phyloP scores from a whole-genome alignment of 495 filamentous ascomycete species.

The Daldinia caldariorum region DNA sequence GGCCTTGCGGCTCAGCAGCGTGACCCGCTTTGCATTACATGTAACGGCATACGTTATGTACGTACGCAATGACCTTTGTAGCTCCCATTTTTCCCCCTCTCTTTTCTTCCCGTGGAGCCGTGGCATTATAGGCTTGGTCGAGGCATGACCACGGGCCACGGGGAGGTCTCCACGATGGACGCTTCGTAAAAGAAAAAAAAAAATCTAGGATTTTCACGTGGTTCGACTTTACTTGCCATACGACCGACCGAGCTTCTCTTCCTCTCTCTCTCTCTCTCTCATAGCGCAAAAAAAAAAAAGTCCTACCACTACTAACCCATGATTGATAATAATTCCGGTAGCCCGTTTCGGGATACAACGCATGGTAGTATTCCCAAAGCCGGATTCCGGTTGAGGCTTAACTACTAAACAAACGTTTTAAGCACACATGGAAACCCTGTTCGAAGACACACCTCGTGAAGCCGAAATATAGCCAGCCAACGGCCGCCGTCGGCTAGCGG shows the following conservation, averaged over 20 bases:
- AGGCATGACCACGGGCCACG: slow-evolving; percentile 34
- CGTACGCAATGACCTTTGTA: slow-evolving; percentile 11
- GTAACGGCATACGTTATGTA: background rate
- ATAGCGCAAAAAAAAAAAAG: background rate
- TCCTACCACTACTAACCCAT: slow-evolving; percentile 9
- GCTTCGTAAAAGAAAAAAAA: slow-evolving; percentile 13
- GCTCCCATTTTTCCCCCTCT: background rate
- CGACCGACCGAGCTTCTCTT: slow-evolving; percentile 6
- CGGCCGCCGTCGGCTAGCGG: slow-evolving; percentile 27
- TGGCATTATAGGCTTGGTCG: background rate
- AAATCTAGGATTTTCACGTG: slow-evolving; percentile 31
- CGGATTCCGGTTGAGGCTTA: slow-evolving; percentile 14
- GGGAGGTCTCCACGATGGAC: slow-evolving; percentile 12
- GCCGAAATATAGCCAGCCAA: slow-evolving; percentile 15
- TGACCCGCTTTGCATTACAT: slow-evolving; percentile 11
- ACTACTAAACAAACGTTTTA: background rate
- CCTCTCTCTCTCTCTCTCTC: no score
- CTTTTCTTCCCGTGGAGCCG: background rate
- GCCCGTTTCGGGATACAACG: slow-evolving; percentile 18
- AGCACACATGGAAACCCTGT: slow-evolving; percentile 9
- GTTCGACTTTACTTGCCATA: slow-evolving; percentile 18
- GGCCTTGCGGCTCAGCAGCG: slow-evolving; percentile 36
- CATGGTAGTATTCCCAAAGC: slow-evolving; percentile 1
- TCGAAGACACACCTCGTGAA: slow-evolving; percentile 26
- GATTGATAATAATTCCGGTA: background rate